These are phyloP conservation scores for Globisporangium nagaii DNA, from an alignment of 352 stramenopile genomes.

Conservation along the genomic window DNA sequence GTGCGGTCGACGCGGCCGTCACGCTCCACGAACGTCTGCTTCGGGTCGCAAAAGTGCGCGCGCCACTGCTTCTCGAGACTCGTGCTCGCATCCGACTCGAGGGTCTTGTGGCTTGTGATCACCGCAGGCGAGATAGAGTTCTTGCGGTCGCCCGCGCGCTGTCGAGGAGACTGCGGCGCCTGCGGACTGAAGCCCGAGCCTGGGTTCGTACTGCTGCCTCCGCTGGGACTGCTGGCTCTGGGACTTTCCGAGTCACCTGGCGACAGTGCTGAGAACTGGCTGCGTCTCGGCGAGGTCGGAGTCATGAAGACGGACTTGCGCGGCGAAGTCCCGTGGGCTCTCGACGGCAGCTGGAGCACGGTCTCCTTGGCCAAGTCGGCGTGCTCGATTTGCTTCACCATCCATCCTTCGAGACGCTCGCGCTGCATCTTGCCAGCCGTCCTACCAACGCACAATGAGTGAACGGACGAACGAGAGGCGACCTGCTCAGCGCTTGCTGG, in stretches of 20 bases:
- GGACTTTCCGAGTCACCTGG: not conserved
- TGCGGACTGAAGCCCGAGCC: not conserved
- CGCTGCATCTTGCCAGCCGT: constrained; percentile 47
- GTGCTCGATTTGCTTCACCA: constrained; percentile 68
- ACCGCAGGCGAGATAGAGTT: constrained; percentile 4
- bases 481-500: no score
- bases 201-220: not conserved
- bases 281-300: constrained; percentile 10
- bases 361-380: constrained; percentile 62
- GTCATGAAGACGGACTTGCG: no score
- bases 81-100: constrained; percentile 17
- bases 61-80: constrained; percentile 44
- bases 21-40: constrained; percentile 26
- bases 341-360: constrained; percentile 45
- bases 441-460: not conserved
- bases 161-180: constrained; percentile 7
- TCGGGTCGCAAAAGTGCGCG: constrained; percentile 32
- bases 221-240: not conserved
- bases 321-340: constrained; percentile 3
- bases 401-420: constrained; percentile 67
- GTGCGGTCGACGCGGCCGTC: constrained; percentile 37
- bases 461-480: not conserved
- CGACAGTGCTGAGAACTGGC: constrained; percentile 3
- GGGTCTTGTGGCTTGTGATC: not conserved
- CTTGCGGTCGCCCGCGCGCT: not conserved